Percentiles rank a stretch among this genome's conserved stretches.
phyloP scores from a whole-genome alignment of 164 flowering plant species.

The Houttuynia cordata region DNA sequence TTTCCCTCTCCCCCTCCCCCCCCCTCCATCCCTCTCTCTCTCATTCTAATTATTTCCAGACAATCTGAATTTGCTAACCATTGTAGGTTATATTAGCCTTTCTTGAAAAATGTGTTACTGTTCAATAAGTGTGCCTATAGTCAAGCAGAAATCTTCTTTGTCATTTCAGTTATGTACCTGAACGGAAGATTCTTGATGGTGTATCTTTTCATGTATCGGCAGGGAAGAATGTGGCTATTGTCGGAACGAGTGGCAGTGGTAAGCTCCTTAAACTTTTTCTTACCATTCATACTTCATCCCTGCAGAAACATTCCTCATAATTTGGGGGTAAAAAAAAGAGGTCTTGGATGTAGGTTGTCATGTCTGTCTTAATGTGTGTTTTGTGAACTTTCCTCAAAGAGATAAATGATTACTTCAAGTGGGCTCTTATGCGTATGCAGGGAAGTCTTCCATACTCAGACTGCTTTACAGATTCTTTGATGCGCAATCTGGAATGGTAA shows the following conservation, averaged over 20 bases:
- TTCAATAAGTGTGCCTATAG: neutral
- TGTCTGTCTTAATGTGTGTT: too few relatives aligned
- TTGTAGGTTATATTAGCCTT: neutral
- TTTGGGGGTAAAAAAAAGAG: too few relatives aligned
- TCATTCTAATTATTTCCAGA: too few relatives aligned
- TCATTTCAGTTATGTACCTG: constrained; percentile 55
- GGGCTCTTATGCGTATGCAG: constrained; percentile 31
- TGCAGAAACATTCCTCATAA: too few relatives aligned
- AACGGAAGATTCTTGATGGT: constrained; percentile 93
- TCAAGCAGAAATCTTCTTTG: constrained; percentile 1
- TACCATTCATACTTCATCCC: neutral
- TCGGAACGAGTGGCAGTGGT: constrained; percentile 99
- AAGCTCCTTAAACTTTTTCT: constrained; percentile 13
- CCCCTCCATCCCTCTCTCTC: too few relatives aligned
- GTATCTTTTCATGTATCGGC: constrained; percentile 80
- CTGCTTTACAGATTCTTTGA: constrained; percentile 91
- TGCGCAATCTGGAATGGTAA: constrained; percentile 65
- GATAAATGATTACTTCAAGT: too few relatives aligned
- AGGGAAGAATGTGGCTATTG: constrained; percentile 95
- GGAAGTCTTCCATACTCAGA: constrained; percentile 90
- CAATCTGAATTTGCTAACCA: too few relatives aligned
- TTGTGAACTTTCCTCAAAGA: too few relatives aligned
- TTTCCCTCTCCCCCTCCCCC: too few relatives aligned
- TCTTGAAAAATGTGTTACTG: neutral
- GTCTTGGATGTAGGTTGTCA: too few relatives aligned